Percentiles rank a stretch among this genome's conserved stretches.
Conservation (phyloP, 2,329 filamentous ascomycete species). For the Botryotinia narcissicola region DNA sequence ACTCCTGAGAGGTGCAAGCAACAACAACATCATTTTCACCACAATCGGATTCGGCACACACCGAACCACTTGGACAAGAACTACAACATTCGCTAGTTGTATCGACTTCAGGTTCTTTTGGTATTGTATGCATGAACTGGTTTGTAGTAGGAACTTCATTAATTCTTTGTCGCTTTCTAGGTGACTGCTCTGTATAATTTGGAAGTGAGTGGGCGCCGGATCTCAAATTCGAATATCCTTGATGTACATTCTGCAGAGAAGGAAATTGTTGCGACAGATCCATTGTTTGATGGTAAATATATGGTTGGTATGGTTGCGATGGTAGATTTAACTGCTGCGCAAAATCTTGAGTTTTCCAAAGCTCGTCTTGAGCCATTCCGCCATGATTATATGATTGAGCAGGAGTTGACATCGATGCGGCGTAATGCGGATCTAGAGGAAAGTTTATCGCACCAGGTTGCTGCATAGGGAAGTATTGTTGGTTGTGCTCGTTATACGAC, state of each 20-base stretch:
- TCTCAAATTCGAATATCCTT: not conserved
- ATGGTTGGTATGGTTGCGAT: constrained; percentile 6
- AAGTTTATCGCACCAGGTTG: not conserved
- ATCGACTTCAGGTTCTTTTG: not conserved
- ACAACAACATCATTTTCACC: constrained; percentile 23
- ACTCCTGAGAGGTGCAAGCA: constrained; percentile 27
- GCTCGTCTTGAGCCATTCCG: not conserved
- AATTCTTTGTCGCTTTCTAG: constrained; percentile 8
- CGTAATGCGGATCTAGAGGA: not conserved
- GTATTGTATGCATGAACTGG: not conserved
- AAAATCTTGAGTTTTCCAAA: not conserved
- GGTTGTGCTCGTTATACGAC: constrained; percentile 13
- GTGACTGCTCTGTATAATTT: constrained; percentile 1
- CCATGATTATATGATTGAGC: not conserved
- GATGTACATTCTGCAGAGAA: not conserved
- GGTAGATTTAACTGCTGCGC: constrained; percentile 6
- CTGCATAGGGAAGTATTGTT: not conserved
- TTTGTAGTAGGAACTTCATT: not conserved
- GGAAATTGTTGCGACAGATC: not conserved
- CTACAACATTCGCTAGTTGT: constrained; percentile 34
- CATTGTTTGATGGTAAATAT: not conserved
- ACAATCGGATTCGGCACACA: constrained; percentile 32
- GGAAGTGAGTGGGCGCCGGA: not conserved
- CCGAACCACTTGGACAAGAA: constrained; percentile 31
- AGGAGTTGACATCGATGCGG: not conserved